Evolutionary conservation across 1,139 yeast species (phyloP), one percentile per base, ranked within the genome.

Genomic region (Yamadazyma conglobata): DNA sequence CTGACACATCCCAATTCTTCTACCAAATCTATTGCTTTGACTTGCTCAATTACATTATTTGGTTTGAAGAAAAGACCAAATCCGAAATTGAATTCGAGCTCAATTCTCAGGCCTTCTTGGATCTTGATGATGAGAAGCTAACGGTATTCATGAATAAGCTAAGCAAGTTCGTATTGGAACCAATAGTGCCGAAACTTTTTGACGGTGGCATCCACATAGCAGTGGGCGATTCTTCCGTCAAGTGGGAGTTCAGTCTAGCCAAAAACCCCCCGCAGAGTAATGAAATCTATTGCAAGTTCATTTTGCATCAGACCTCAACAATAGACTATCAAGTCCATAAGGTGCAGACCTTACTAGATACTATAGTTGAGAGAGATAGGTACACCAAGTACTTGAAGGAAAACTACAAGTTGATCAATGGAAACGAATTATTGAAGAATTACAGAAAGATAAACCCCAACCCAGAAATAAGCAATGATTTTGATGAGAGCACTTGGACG

Each of bases 341-440:
- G 34, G 37, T 54, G n/a, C 33, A 39, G 2, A 40, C 46, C 13
- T 39, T 67, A 22, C 47, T 54, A 18, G 42, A 40, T 8, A 32
- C 54, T 4, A 38, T 67, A 2, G 37, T 40, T 1, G 44, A 41
- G 5, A 64, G 64, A 36, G 73, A 68, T 33, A 52, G 53, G 18
- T 67, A 60, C 33, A 54, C 51, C 12, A 44, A 45, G 37, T 64
- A 60, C 30, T 44, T 67, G 22, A 42, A 50, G 16, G 69, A 61
- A 33, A 65, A 65, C 45, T 60, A 63, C 40, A 55, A 52, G 33
- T 56, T 59, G 4, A 47, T 62, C 23, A 63, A 64, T 39, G 70
- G 70, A 3, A 46, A 50, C 14, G 64, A 60, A 31, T 46, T 62
- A 32, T 47, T 65, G 15, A 45, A 47, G 18, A 57, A 56, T 38